phyloP scores from a whole-genome alignment of 176 grass and related monocot genomes.

The Chrysopogon serrulatus region DNA sequence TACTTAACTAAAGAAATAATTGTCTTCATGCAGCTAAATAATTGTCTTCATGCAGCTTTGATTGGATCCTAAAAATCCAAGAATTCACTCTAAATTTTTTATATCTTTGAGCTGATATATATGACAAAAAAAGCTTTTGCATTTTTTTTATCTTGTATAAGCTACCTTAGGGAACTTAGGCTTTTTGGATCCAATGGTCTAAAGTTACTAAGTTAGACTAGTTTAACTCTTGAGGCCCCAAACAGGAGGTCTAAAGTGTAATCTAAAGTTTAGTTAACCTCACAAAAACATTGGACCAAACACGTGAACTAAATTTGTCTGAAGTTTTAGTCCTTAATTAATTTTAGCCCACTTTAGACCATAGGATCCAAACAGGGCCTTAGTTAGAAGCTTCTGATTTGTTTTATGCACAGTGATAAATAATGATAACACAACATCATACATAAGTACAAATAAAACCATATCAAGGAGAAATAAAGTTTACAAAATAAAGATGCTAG shows the following conservation, averaged over 20 bases:
- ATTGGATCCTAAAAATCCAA: not conserved
- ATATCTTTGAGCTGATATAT: conserved; percentile 1
- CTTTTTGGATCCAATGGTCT: not conserved
- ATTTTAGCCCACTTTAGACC: not conserved
- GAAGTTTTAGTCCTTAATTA: not conserved
- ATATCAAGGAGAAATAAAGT: not conserved
- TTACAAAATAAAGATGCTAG: not conserved
- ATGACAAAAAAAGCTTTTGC: not conserved
- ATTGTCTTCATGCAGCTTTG: conserved; percentile 15
- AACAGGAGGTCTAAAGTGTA: not conserved
- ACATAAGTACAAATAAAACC: not conserved
- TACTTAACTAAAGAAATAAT: too few relatives aligned
- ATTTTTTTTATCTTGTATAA: not conserved
- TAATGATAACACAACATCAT: not conserved
- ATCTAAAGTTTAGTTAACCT: not conserved
- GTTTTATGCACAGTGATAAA: conserved; percentile 2
- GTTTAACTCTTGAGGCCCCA: not conserved
- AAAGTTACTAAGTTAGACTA: too few relatives aligned
- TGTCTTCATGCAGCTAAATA: too few relatives aligned
- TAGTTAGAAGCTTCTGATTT: not conserved
- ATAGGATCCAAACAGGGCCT: not conserved
- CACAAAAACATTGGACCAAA: not conserved
- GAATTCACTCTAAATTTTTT: not conserved
- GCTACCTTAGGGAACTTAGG: not conserved
- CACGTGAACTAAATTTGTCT: not conserved